Base-by-base conservation (phyloP, 2,329 filamentous ascomycete genomes). In the Cercospora berteroae region DNA sequence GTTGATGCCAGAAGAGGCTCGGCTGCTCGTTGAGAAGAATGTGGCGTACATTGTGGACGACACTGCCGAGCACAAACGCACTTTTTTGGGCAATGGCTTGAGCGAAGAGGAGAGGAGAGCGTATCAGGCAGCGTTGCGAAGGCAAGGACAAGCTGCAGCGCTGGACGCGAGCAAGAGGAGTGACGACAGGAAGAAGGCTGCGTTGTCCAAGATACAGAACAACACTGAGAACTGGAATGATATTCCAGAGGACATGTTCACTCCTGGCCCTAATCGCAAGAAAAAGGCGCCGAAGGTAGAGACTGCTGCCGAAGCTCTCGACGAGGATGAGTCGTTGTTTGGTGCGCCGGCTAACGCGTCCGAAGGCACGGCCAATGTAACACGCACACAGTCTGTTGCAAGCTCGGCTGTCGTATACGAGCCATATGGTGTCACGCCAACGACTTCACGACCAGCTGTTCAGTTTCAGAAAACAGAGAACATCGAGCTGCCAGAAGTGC, bases 1-100 rank as follows among this genome's bases (percentile, higher is more conserved):
- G 82, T 84, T 99, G 55, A 92, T 95, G 83, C 90, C 92, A 1
- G 95, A 98, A 81, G 95, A 99, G 82, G 94, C 90, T 4, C 86
- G 89, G 70, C 81, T 95, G 63, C 85, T 99, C 29, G 88, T 96
- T 67, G 89, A 93, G 72, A 90, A 89, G 73, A 88, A 87, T 67
- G 87, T 88, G 73, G 94, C 89, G 50, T 92, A 90, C 79, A 85
- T 97, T 72, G 88, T 94, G 73, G 92, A 97, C 78, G 94, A 96
- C 80, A 83, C 84, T 62, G 83, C 85, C 63, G 88, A 87, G 71
- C 95, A 98, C 79, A 84, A 86, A 42, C 77, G 85, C 44, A 86
- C 85, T 57, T 85, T 96, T 71, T 81, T 85, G 62, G 71, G 70
- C 25, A 69, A 72, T 25, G 73, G 72, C 23, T 81, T 90, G 70